Conservation (phyloP, 177 flowering plant species). For the Telopea speciosissima region DNA sequence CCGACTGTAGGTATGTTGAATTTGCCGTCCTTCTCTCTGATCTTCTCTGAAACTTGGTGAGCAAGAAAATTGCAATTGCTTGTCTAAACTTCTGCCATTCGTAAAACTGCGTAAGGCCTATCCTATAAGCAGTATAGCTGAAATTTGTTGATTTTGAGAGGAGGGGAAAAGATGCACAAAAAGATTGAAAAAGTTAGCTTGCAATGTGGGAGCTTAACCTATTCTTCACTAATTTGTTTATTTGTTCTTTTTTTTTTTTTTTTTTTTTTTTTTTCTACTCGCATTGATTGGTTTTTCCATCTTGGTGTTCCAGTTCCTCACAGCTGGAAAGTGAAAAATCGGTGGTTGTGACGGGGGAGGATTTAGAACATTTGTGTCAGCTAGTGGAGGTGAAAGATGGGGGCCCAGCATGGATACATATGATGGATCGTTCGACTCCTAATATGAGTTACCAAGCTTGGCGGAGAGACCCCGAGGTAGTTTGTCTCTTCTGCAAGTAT, state of each 20-base stretch:
- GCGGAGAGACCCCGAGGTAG: conserved; percentile 85
- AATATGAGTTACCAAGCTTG: conserved; percentile 84
- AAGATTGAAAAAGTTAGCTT: background rate
- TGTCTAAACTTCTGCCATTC: no score
- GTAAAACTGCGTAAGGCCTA: no score
- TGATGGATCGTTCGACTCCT: conserved; percentile 78
- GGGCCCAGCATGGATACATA: conserved; percentile 81
- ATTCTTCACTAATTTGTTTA: background rate
- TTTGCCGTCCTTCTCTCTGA: background rate
- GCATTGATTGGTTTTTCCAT: background rate
- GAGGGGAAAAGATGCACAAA: no score
- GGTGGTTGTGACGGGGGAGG: conserved; percentile 36
- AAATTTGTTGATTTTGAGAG: no score
- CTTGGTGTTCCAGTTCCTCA: conserved; percentile 26
- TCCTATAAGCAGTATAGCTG: no score
- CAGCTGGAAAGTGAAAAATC: conserved; percentile 30
- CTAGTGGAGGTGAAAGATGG: conserved; percentile 85
- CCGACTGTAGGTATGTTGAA: conserved; percentile 31
- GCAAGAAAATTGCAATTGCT: background rate
- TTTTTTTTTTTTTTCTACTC: no score
- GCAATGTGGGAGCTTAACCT: background rate
- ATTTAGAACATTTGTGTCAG: conserved; percentile 52
- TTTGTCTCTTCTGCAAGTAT: background rate
- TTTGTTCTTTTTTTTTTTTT: no score
- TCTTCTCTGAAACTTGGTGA: no score